Conservation (phyloP, 148 eudicot species). For the Rhododendron molle region DNA sequence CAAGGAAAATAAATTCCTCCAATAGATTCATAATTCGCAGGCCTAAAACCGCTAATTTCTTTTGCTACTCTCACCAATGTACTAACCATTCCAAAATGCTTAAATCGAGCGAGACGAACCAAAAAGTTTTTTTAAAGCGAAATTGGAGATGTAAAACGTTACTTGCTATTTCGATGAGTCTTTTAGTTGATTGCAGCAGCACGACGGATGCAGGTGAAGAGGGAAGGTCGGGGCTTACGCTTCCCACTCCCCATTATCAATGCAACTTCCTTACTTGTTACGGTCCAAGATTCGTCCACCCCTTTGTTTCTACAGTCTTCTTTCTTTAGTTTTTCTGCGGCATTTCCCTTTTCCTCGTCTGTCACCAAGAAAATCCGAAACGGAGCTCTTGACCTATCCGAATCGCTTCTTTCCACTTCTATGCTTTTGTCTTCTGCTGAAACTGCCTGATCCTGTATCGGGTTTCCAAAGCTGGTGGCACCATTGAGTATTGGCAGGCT, state of each 20-base stretch:
- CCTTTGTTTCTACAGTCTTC: conserved; percentile 7
- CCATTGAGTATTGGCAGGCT: conserved; percentile 19
- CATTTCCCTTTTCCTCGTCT: conserved; percentile 5
- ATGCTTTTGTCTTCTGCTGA: conserved; percentile 42
- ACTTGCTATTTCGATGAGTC: background rate
- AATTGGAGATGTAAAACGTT: background rate
- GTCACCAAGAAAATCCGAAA: conserved; percentile 14
- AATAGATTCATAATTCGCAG: background rate
- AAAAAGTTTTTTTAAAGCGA: background rate
- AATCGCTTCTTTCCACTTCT: conserved; percentile 37
- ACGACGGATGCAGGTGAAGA: conserved; percentile 49
- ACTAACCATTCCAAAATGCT: background rate
- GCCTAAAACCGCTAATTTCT: background rate
- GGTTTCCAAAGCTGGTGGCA: background rate
- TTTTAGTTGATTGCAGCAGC: conserved; percentile 23
- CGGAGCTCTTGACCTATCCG: conserved; percentile 20
- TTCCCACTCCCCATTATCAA: conserved; percentile 22
- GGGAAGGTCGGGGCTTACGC: conserved; percentile 29
- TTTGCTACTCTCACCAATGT: background rate
- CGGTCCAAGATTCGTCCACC: background rate
- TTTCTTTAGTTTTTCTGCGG: background rate
- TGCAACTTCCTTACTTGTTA: conserved; percentile 7
- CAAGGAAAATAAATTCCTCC: background rate
- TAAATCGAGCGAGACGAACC: background rate
- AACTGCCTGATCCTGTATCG: conserved; percentile 2